Percentiles rank a stretch among this genome's conserved stretches.
Conservation (phyloP, 169 alveolate species). For the Plasmodium vivax region DNA sequence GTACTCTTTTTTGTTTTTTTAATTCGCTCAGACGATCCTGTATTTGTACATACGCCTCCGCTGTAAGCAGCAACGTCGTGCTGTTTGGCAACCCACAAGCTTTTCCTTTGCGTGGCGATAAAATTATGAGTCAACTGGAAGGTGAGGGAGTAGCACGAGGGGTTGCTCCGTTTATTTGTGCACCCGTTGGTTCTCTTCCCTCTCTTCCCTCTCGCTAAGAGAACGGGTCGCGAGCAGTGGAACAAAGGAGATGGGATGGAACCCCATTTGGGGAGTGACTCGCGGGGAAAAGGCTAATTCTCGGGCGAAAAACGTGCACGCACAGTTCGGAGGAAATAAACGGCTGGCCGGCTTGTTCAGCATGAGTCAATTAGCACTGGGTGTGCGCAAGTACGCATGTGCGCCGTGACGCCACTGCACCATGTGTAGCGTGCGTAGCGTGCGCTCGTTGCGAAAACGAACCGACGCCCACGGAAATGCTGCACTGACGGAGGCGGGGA, state of each 20-base stretch:
- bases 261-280: background rate
- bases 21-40: background rate
- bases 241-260: background rate
- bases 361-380: background rate
- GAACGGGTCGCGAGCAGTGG: background rate
- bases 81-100: background rate
- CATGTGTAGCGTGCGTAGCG: background rate
- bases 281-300: background rate
- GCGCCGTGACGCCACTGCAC: background rate
- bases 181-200: background rate
- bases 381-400: background rate
- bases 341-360: background rate
- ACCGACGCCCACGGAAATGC: background rate
- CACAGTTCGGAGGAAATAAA: background rate
- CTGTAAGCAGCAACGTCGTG: background rate
- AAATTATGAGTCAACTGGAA: background rate
- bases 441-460: background rate
- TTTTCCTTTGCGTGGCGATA: background rate
- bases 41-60: background rate
- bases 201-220: background rate
- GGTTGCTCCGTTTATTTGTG: background rate
- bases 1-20: background rate
- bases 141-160: background rate
- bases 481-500: background rate
- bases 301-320: background rate